Conservation (phyloP, 345 rosid species). For the Gossypium ekmanianum region DNA sequence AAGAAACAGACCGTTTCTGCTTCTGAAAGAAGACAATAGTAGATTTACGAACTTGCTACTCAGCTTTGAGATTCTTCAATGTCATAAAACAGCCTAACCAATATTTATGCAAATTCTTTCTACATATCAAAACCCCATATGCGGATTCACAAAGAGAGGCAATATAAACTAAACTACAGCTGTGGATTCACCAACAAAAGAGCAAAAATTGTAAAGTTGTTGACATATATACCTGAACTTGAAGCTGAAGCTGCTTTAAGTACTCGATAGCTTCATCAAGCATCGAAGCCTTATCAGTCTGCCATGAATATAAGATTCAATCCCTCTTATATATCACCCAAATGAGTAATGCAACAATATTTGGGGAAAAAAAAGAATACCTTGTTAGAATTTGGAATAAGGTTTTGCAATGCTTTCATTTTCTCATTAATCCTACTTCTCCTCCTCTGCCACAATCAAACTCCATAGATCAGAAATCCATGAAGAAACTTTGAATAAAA, state of each 20-base stretch:
- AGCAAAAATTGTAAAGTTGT: background rate
- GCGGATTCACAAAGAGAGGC: no score
- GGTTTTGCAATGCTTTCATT: slow-evolving; percentile 92
- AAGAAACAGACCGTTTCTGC: background rate
- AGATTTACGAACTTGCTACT: background rate
- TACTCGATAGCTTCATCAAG: slow-evolving; percentile 94
- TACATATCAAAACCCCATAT: no score
- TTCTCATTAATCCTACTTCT: slow-evolving; percentile 96
- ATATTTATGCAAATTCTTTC: background rate
- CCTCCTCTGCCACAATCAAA: slow-evolving; percentile 54
- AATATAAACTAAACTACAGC: background rate
- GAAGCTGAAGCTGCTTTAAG: slow-evolving; percentile 92
- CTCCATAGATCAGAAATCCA: slow-evolving; percentile 11
- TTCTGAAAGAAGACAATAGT: no score
- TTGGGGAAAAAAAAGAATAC: slow-evolving; percentile 27
- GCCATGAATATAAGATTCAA: slow-evolving; percentile 18
- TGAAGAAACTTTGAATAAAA: background rate
- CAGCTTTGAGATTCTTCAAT: background rate
- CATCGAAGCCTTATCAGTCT: slow-evolving; percentile 98
- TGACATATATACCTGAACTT: slow-evolving; percentile 64
- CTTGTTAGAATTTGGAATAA: slow-evolving; percentile 94
- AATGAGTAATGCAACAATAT: background rate
- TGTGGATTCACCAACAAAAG: background rate
- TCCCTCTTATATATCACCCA: background rate
- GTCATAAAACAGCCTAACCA: background rate